These are phyloP conservation scores for Sequoia sempervirens DNA, from an alignment of 75 land plant species.

Conservation along the genomic window DNA sequence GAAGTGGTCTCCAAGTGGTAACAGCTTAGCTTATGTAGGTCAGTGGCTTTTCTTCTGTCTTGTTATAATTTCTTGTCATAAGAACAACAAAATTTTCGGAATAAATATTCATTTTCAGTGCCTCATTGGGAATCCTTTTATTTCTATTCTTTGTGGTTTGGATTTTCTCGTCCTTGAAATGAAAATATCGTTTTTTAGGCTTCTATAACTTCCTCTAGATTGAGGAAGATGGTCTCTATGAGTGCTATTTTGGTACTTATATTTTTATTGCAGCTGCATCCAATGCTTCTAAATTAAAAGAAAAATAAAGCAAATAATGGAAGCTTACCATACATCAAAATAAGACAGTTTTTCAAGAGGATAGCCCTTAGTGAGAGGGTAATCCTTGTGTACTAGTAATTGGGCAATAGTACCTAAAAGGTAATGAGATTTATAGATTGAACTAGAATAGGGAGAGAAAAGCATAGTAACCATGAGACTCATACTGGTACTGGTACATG, in stretches of 20 bases:
- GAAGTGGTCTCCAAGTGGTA: conserved; percentile 98
- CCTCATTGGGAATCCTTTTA: neutral
- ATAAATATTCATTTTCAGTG: neutral
- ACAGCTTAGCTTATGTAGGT: conserved; percentile 95
- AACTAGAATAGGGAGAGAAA: too few species aligned
- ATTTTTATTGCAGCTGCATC: neutral
- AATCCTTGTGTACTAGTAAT: too few species aligned
- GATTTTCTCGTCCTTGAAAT: neutral
- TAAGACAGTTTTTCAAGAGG: too few species aligned
- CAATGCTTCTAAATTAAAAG: neutral
- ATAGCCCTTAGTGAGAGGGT: too few species aligned
- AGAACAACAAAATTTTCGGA: neutral
- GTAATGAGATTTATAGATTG: too few species aligned
- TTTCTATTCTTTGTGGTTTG: neutral
- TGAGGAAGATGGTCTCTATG: neutral
- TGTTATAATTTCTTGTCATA: neutral
- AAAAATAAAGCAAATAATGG: too few species aligned
- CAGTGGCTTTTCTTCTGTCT: conserved; percentile 14
- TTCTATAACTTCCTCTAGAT: neutral
- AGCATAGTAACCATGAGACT: too few species aligned
- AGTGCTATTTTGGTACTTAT: neutral
- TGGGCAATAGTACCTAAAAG: too few species aligned
- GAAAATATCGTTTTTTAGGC: neutral
- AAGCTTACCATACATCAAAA: too few species aligned
- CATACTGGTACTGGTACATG: too few species aligned